Evolutionary conservation across 2,329 filamentous ascomycete genomes (phyloP).

Genomic region (Fusarium drepaniforme): DNA sequence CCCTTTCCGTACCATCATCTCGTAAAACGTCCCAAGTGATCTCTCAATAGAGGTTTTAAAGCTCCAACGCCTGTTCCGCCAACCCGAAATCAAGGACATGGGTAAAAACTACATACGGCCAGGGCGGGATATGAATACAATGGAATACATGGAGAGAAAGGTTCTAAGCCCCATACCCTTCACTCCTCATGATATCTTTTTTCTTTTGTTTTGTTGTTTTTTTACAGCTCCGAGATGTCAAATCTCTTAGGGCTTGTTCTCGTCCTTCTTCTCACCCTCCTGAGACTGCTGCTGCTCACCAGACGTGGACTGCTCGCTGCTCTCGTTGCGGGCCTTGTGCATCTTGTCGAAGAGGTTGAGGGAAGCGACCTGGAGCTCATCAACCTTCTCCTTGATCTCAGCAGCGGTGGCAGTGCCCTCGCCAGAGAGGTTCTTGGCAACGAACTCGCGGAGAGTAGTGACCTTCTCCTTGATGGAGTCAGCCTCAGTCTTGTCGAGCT

Average conservation of each 20-base stretch:
- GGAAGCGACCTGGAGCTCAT: slow-evolving; percentile 95
- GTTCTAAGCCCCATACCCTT: slow-evolving; percentile 50
- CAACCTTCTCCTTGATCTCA: slow-evolving; percentile 98
- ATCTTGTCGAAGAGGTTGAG: slow-evolving; percentile 99
- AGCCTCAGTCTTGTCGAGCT: slow-evolving; percentile 95
- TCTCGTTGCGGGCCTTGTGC: slow-evolving; percentile 92
- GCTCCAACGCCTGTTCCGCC: slow-evolving; percentile 65
- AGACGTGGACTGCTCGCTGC: slow-evolving; percentile 62
- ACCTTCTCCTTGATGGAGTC: slow-evolving; percentile 97
- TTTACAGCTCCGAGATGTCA: slow-evolving; percentile 39
- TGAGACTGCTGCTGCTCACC: slow-evolving; percentile 60
- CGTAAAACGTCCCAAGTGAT: slow-evolving; percentile 59
- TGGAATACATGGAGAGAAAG: slow-evolving; percentile 56
- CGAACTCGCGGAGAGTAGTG: slow-evolving; percentile 83
- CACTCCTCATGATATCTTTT: slow-evolving; percentile 46
- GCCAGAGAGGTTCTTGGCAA: slow-evolving; percentile 94
- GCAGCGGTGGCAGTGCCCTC: slow-evolving; percentile 88
- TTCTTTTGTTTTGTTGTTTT: slow-evolving; percentile 30
- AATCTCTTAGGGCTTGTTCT: slow-evolving; percentile 72
- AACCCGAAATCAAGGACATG: slow-evolving; percentile 61
- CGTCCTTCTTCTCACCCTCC: slow-evolving; percentile 83
- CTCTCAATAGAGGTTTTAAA: slow-evolving; percentile 60
- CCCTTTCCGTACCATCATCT: slow-evolving; percentile 59
- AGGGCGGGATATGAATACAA: slow-evolving; percentile 65
- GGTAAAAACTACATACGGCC: slow-evolving; percentile 56